Evolutionary conservation across 257 asterid genomes (phyloP), one percentile per base, ranked within the genome.

Genomic region (Paulownia fortunei): DNA sequence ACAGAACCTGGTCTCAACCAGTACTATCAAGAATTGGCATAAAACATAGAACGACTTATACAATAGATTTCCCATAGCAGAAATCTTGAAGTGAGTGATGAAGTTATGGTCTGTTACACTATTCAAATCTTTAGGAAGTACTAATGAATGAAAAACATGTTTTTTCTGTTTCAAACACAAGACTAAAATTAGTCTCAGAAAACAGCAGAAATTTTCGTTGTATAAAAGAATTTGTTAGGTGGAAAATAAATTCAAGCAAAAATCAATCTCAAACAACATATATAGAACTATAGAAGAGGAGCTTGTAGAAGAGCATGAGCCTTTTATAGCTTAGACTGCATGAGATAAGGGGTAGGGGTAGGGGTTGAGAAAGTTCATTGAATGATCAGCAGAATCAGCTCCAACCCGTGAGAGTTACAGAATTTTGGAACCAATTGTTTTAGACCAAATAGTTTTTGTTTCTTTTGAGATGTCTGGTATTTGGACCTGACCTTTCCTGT

Each of bases 321-420:
- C 37, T 34, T 55, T 55, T 68, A 79, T 68, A 82, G 81, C 54
- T 11, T 27, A 36, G 69, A 42, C 30, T 47, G 52, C 76, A 70
- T 46, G 71, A 64, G 77, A 58, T 72, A 49, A 23, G 55, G 72
- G 19, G 44, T 39, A 30, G 23, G n/a, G n/a, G n/a, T n/a, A 70
- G 73, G 78, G 76, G 39, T 34, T 59, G 62, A 52, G 76, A 44
- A 78, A 83, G 61, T 47, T 71, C 88, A 81, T 81, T 86, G 51
- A 86, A 74, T 83, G 78, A 72, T 69, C 58, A 47, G 68, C 76
- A 78, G 56, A 72, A 49, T 73, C 76, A 39, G 72, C 74, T 55
- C 66, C 82, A 62, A 70, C 47, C 52, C 66, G 61, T 82, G 77
- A 62, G 52, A 65, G n/a, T 5, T 27, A 76, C 27, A 23, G 16